Evolutionary conservation across 2,329 filamentous ascomycete genomes (phyloP).

Genomic region (Alternaria ethzedia): DNA sequence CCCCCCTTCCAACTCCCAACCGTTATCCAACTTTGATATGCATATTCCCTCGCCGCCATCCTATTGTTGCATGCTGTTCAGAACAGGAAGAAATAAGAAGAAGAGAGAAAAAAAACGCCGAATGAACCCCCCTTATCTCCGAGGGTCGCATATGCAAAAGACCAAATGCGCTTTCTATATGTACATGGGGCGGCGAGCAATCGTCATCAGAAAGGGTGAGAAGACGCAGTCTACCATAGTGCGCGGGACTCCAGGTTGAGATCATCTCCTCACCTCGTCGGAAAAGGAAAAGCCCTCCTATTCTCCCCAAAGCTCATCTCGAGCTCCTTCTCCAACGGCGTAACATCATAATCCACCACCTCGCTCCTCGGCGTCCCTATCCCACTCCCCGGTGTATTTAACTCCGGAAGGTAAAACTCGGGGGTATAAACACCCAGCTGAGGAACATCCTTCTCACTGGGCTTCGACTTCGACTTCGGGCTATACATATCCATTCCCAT

Average conservation of each 20-base stretch:
- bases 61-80: neutral
- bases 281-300: constrained; percentile 13
- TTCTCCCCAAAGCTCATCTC: constrained; percentile 39
- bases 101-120: neutral
- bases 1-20: neutral
- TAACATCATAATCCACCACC: constrained; percentile 21
- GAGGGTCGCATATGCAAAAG: constrained; percentile 3
- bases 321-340: constrained; percentile 38
- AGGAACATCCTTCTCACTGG: constrained; percentile 44
- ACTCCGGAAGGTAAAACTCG: neutral
- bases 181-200: neutral
- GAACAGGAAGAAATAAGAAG: too few relatives aligned
- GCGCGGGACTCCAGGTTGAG: too few relatives aligned
- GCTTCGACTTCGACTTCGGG: neutral
- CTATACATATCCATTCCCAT: neutral
- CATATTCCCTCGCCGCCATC: neutral
- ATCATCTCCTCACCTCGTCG: neutral
- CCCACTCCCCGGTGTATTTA: neutral
- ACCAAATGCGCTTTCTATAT: constrained; percentile 3
- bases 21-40: neutral
- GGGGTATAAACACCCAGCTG: constrained; percentile 29
- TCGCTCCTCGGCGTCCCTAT: constrained; percentile 7
- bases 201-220: neutral
- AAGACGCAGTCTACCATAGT: too few relatives aligned
- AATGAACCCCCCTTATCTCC: neutral